phyloP scores from a whole-genome alignment of 768 basidiomycete genomes.

The Galerina sulciceps region DNA sequence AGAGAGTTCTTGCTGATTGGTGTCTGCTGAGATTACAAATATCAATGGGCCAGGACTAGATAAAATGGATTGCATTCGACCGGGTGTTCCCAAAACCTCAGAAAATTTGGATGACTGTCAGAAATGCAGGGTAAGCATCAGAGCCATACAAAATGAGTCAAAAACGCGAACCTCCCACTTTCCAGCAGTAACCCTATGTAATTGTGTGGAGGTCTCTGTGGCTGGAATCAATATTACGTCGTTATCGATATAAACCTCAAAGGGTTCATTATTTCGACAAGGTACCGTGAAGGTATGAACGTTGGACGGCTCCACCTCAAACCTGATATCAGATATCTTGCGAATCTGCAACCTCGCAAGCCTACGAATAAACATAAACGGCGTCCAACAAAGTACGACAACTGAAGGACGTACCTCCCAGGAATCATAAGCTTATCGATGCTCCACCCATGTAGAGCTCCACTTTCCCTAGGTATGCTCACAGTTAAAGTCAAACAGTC shows the following conservation, averaged over 20 bases:
- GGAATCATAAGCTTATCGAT: conserved; percentile 63
- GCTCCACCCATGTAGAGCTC: conserved; percentile 71
- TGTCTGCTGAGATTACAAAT: conserved; percentile 52
- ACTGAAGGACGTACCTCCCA: conserved; percentile 58
- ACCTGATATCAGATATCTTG: conserved; percentile 2
- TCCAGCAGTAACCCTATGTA: conserved; percentile 11
- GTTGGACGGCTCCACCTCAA: conserved; percentile 20
- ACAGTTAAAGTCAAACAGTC: conserved; percentile 73
- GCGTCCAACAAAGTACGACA: too few relatives aligned
- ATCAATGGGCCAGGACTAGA: conserved; percentile 53
- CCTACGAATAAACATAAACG: conserved; percentile 22
- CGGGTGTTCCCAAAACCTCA: conserved; percentile 35
- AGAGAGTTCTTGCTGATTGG: conserved; percentile 40
- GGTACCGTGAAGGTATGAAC: conserved; percentile 22
- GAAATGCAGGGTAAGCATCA: background rate
- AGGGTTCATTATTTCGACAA: background rate
- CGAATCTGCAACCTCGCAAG: conserved; percentile 41
- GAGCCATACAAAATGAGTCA: background rate
- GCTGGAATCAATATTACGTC: conserved; percentile 2
- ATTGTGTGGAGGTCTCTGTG: background rate
- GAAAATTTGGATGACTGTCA: background rate
- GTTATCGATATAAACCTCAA: conserved; percentile 18
- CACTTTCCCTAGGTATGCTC: conserved; percentile 68
- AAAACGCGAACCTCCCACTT: conserved; percentile 21
- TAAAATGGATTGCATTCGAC: conserved; percentile 72